These are phyloP conservation scores for Cercospora sp. DNA, from an alignment of 2,329 filamentous ascomycete species.

Conservation along the genomic window DNA sequence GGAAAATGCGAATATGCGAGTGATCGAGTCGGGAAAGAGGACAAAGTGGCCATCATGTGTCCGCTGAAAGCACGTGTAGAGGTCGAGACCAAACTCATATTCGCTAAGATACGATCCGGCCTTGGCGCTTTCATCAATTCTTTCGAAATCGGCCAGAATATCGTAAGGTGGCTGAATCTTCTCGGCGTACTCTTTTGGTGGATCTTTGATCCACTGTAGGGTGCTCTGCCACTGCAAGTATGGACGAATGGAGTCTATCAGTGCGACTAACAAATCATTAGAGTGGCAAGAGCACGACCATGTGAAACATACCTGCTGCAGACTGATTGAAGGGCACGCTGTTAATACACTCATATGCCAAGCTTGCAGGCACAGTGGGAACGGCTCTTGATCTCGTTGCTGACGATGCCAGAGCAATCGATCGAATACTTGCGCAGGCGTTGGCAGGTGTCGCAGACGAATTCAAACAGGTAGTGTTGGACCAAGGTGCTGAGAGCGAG, in stretches of 20 bases:
- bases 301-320: constrained; percentile 26
- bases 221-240: constrained; percentile 52
- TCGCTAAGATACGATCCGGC: constrained; percentile 43
- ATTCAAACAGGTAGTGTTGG: not conserved
- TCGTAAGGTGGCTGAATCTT: constrained; percentile 49
- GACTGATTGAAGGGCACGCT: constrained; percentile 49
- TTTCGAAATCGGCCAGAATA: constrained; percentile 42
- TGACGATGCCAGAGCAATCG: constrained; percentile 18
- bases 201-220: constrained; percentile 47
- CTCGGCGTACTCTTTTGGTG: constrained; percentile 48
- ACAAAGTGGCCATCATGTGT: constrained; percentile 67
- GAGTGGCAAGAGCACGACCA: constrained; percentile 16
- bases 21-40: constrained; percentile 56
- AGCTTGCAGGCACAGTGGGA: constrained; percentile 45
- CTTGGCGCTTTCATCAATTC: constrained; percentile 43
- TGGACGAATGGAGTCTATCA: constrained; percentile 47
- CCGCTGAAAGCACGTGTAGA: constrained; percentile 55
- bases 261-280: constrained; percentile 35
- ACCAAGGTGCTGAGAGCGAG: not conserved
- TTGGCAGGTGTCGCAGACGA: constrained; percentile 12
- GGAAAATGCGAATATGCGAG: constrained; percentile 53
- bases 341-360: constrained; percentile 50
- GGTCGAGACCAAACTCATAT: constrained; percentile 50
- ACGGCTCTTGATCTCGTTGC: constrained; percentile 25
- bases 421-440: constrained; percentile 36